A percentile compares a stretch with the other conserved stretches of the same genome.
Conservation (phyloP, 2,329 filamentous ascomycete species). For the Pleurostoma richardsiae region DNA sequence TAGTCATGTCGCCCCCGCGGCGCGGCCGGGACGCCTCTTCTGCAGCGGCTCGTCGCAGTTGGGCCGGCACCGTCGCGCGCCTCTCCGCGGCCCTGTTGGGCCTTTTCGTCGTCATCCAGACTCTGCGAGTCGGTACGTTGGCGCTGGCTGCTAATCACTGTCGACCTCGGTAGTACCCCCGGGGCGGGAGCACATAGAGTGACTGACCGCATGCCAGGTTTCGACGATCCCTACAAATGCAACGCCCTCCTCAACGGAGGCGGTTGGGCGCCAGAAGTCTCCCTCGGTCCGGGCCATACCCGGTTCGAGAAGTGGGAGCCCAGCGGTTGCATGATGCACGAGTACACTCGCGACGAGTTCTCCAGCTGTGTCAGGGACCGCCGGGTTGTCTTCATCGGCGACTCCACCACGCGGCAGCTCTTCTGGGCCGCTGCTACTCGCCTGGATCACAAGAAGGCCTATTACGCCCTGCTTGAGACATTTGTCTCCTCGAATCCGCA, state of each 20-base stretch:
- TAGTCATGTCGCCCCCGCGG: background rate
- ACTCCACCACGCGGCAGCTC: constrained; percentile 54
- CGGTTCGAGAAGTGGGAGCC: constrained; percentile 51
- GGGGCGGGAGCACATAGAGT: background rate
- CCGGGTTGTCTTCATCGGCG: constrained; percentile 55
- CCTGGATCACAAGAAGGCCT: constrained; percentile 33
- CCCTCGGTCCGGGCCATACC: constrained; percentile 13
- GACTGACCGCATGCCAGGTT: constrained; percentile 1
- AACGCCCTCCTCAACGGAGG: constrained; percentile 43
- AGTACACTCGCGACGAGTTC: constrained; percentile 48
- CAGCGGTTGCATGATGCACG: constrained; percentile 51
- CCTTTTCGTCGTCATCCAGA: background rate
- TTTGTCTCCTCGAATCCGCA: constrained; percentile 32
- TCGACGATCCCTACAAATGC: constrained; percentile 48
- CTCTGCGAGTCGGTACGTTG: background rate
- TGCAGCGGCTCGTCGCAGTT: background rate
- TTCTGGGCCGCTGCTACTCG: constrained; percentile 52
- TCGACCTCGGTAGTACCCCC: background rate
- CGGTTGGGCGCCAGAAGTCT: constrained; percentile 34
- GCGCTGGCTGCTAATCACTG: too few species aligned
- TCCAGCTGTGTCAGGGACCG: constrained; percentile 44
- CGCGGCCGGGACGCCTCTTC: background rate
- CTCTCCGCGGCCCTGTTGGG: background rate
- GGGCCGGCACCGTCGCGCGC: background rate
- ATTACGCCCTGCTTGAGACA: constrained; percentile 25